These are phyloP conservation scores for Bothriochloa decipiens DNA, from an alignment of 176 grass and related monocot genomes.

Conservation along the genomic window DNA sequence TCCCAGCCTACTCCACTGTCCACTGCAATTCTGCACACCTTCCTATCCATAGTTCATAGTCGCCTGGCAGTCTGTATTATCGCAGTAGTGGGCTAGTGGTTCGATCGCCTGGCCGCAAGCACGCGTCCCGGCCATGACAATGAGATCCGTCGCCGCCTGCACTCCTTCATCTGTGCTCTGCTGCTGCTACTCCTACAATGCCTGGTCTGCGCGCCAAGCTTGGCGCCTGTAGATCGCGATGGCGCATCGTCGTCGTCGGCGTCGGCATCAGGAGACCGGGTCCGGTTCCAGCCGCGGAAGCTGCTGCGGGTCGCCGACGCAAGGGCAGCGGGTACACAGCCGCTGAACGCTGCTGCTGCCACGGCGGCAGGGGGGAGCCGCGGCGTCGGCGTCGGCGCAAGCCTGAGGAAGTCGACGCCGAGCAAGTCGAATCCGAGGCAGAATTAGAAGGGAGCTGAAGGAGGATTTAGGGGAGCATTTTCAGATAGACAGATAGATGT, in stretches of 20 bases:
- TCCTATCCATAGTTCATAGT: background rate
- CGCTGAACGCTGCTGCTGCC: background rate
- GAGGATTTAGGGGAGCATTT: background rate
- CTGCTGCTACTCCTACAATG: background rate
- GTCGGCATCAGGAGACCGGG: too few species aligned
- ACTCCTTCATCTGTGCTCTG: background rate
- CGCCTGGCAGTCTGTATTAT: too few species aligned
- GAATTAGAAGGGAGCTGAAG: background rate
- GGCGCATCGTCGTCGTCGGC: too few species aligned
- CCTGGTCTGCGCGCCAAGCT: background rate
- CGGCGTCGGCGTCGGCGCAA: background rate
- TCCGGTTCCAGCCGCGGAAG: background rate
- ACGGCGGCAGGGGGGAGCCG: background rate
- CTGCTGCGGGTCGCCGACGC: background rate
- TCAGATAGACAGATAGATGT: background rate
- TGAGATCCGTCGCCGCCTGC: background rate
- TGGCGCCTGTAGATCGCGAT: background rate
- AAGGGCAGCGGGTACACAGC: background rate
- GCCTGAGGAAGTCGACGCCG: background rate
- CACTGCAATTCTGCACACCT: background rate
- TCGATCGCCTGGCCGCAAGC: too few species aligned
- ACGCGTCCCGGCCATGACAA: too few species aligned
- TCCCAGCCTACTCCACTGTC: background rate
- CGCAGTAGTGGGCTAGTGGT: too few species aligned
- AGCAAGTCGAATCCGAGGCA: background rate